Conservation (phyloP, 2,329 filamentous ascomycete genomes). For the Hortaea werneckii region DNA sequence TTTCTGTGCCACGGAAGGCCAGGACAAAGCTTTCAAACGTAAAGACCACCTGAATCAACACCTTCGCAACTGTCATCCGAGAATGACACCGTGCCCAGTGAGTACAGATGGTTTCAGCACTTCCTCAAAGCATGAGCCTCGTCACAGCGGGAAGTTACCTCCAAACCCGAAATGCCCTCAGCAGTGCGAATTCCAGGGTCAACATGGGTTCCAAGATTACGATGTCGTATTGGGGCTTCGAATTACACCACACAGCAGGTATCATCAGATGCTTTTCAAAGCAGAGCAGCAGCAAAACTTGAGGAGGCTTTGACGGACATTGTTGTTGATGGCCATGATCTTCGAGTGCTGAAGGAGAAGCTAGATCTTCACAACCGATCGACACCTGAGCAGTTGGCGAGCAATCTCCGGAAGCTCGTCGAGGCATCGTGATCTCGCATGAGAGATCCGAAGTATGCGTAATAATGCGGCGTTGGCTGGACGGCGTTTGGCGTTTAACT, state of each 20-base stretch:
- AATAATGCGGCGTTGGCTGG: no score
- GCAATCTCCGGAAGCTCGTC: background rate
- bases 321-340: background rate
- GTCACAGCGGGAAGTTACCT: background rate
- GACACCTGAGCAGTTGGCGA: background rate
- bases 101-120: background rate
- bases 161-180: background rate
- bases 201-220: background rate
- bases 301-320: background rate
- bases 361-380: background rate
- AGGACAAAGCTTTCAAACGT: slow-evolving; percentile 6
- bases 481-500: no score
- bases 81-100: background rate
- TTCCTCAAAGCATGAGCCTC: background rate
- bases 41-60: slow-evolving; percentile 8
- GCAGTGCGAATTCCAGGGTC: background rate
- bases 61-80: background rate
- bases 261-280: background rate
- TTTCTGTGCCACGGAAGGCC: background rate
- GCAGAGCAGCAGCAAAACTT: background rate
- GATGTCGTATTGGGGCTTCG: background rate
- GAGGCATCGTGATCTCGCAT: background rate
- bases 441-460: background rate
- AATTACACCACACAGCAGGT: background rate
- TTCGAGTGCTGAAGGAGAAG: background rate